Base-by-base conservation (phyloP, 345 rosid genomes). In the Sisymbrium altissimum region DNA sequence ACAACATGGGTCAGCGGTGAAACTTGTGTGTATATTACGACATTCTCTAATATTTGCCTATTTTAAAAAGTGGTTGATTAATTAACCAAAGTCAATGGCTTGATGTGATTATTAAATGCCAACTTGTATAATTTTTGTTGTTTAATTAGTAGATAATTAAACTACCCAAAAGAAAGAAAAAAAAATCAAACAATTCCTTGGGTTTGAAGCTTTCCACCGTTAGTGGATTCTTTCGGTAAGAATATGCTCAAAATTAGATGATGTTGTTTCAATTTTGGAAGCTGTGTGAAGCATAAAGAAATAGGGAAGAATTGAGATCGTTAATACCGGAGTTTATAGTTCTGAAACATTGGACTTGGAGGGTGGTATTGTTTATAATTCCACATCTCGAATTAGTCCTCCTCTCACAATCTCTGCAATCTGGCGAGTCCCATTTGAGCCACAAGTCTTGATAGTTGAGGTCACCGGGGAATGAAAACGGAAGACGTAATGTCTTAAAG, bases 391-490 rank as follows among this genome's bases (percentile, higher is more conserved):
- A 38, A 81, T 81, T 54, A 86, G 64, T 23, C 25, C 25, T 90
- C 19, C 72, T 58, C 79, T 89, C 93, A 48, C 98, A 93, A 19
- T 74, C 78, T 2, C 15, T 57, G 53, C 96, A 93, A 74, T 83
- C 67, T 3, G 97, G 92, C 0, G 72, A 43, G 70, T 44, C 36
- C 98, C 95, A 92, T 32, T 86, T 73, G 4, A 90, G 70, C 76
- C 49, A 71, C 14, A 88, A 60, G 65, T 84, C 87, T 14, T 12
- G 53, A 11, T 30, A 33, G 13, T 67, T 65, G 45, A 87, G 84
- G 40, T 68, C 75, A 39, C 38, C 43, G 1, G 85, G 11, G 53
- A 76, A 80, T 13, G 87, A 67, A 49, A 81, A 72, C 0, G 93
- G 92, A 64, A 89, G 62, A 4, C 19, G 73, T 55, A 71, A 19